Evolutionary conservation across 192 early-diverging fungal species (phyloP), one percentile per base, ranked within the genome.

Genomic region (Coemansia sp.): DNA sequence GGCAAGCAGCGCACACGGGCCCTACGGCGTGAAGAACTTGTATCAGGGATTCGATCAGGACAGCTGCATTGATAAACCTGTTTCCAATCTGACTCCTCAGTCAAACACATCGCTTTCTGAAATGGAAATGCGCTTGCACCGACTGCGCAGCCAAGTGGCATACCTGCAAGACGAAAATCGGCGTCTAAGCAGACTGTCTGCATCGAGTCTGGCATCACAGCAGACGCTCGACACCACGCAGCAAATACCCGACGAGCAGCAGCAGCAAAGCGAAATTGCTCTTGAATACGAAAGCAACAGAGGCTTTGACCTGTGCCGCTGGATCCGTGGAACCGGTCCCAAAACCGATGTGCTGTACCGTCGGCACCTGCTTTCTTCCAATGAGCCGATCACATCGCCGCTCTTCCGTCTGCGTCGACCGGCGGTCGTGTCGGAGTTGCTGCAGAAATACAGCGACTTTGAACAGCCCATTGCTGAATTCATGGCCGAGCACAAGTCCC

Each of bases 281-380:
- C 22, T 28, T 28, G 32, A 28, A 8, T 8, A 28, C 8, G 55
- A 57, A 28, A 34, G 1, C 22, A 34, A 8, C 22, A 57, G 55
- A 15, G 8, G 55, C n/a, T 61, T 73, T 37, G 74, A 81, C 54
- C 45, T 81, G 20, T 76, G 79, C 37, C 43, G 67, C 36, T 73
- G 74, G 79, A 65, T 73, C 36, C 71, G 73, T 11, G 62, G 56
- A 56, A 56, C 67, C 15, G 32, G 54, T 9, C 48, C 64, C 2
- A 81, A 81, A 36, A 74, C 70, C 36, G 48, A 67, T 3, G 65
- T 73, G 0, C 65, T 81, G 37, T 64, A 71, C 28, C 70, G 79
- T 22, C 71, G 67, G n/a, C 65, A 71, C 28, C 51, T 61, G 20
- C 34, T 55, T 12, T 60, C 56, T 2, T 48, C 51, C 33, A 68